These are phyloP conservation scores for Boechera divaricarpa DNA, from an alignment of 345 rosid species.

Conservation along the genomic window DNA sequence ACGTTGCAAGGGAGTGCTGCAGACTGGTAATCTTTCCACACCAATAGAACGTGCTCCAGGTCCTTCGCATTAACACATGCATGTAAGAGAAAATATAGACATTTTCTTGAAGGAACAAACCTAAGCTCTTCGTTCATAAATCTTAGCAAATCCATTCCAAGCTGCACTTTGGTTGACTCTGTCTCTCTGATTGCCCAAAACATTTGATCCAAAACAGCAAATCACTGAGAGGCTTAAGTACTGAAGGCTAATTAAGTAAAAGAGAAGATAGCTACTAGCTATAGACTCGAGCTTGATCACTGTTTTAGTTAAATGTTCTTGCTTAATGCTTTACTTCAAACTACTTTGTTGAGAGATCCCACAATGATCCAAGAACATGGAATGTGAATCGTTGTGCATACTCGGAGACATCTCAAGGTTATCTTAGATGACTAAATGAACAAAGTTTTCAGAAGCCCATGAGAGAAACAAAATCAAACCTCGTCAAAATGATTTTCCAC, in stretches of 20 bases:
- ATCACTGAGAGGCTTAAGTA: constrained; percentile 18
- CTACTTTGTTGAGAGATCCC: not conserved
- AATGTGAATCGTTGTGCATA: constrained; percentile 16
- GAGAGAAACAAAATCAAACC: not conserved
- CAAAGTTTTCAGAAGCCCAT: constrained; percentile 1
- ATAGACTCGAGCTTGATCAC: not conserved
- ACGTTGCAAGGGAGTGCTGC: constrained; percentile 67
- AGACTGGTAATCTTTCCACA: constrained; percentile 74
- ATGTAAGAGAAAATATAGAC: constrained; percentile 79
- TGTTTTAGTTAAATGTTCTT: not conserved
- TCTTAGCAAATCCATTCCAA: constrained; percentile 69
- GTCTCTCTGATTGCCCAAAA: constrained; percentile 56
- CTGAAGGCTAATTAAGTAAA: constrained; percentile 1
- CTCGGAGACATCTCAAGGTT: constrained; percentile 5
- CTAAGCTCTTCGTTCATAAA: constrained; percentile 66
- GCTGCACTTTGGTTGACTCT: constrained; percentile 53
- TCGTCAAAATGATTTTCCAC: constrained; percentile 54
- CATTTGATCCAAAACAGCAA: constrained; percentile 46
- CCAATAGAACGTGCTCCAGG: constrained; percentile 47
- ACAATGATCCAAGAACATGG: constrained; percentile 14
- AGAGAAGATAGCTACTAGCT: constrained; percentile 24
- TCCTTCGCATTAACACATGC: constrained; percentile 71
- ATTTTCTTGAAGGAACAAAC: constrained; percentile 66
- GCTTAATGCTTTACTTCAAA: not conserved
- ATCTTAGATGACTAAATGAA: constrained; percentile 20